Evolutionary conservation across 495 filamentous ascomycete genomes (phyloP).

Genomic region (Bacidia gigantensis): DNA sequence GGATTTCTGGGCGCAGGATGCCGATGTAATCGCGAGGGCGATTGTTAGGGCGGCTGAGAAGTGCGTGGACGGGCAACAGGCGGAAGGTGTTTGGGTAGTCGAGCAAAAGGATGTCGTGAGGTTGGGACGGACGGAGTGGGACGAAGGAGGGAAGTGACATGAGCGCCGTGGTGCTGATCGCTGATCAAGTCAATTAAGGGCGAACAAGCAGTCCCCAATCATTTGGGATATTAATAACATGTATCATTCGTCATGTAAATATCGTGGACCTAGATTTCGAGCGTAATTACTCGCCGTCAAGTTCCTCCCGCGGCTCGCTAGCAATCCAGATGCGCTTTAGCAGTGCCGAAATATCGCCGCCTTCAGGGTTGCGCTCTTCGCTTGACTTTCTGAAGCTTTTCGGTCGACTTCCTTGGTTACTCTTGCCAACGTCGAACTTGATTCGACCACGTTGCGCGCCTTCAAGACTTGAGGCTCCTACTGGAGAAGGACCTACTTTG

Average conservation of each 20-base stretch:
- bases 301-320: not conserved
- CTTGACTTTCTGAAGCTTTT: not conserved
- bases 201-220: no score
- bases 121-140: conserved; percentile 16
- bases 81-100: conserved; percentile 21
- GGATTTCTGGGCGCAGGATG: conserved; percentile 61
- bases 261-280: not conserved
- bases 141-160: not conserved
- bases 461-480: not conserved
- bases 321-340: conserved; percentile 17
- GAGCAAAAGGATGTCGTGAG: conserved; percentile 23
- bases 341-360: conserved; percentile 12
- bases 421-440: conserved; percentile 15
- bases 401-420: conserved; percentile 1
- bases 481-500: not conserved
- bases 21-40: conserved; percentile 57
- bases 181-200: no score
- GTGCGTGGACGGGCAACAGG: conserved; percentile 11
- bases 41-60: conserved; percentile 44
- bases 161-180: not conserved
- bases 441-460: conserved; percentile 1
- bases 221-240: no score
- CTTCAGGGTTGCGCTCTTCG: conserved; percentile 1
- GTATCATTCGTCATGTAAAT: not conserved
- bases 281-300: not conserved